Evolutionary conservation across 345 rosid genomes (phyloP).

Genomic region (Kandelia obovata): DNA sequence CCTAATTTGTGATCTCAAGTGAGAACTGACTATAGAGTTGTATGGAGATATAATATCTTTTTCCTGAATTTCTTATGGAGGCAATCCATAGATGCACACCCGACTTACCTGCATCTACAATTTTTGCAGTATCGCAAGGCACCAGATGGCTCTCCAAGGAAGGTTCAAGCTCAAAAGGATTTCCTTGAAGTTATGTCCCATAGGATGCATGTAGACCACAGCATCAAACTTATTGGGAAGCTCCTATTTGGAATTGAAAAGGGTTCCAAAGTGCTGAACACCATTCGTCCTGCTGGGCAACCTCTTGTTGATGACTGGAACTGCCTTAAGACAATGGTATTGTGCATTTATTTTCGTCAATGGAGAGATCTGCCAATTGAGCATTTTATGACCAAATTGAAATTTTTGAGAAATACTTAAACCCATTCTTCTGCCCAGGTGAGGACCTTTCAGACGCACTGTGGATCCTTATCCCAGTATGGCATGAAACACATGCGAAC

Average conservation of each 20-base stretch:
- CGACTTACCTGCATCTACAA: neutral
- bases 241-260: slow-evolving; percentile 75
- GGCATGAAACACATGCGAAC: slow-evolving; percentile 98
- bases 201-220: slow-evolving; percentile 79
- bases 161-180: slow-evolving; percentile 72
- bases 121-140: slow-evolving; percentile 76
- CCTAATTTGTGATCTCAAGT: neutral
- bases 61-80: neutral
- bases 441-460: slow-evolving; percentile 75
- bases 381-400: neutral
- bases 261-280: slow-evolving; percentile 57
- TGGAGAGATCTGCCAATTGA: slow-evolving; percentile 28
- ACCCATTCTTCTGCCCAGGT: slow-evolving; percentile 42
- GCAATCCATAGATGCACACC: neutral
- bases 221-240: slow-evolving; percentile 71
- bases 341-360: neutral
- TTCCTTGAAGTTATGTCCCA: slow-evolving; percentile 89
- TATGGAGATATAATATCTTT: neutral
- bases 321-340: slow-evolving; percentile 80
- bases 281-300: slow-evolving; percentile 68
- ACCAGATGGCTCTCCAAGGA: slow-evolving; percentile 75
- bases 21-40: too few species aligned
- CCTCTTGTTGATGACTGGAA: slow-evolving; percentile 97
- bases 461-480: slow-evolving; percentile 86
- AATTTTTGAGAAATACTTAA: neutral